Base-by-base conservation (phyloP, 352 stramenopile genomes). In the Elongisporangium anandrum region DNA sequence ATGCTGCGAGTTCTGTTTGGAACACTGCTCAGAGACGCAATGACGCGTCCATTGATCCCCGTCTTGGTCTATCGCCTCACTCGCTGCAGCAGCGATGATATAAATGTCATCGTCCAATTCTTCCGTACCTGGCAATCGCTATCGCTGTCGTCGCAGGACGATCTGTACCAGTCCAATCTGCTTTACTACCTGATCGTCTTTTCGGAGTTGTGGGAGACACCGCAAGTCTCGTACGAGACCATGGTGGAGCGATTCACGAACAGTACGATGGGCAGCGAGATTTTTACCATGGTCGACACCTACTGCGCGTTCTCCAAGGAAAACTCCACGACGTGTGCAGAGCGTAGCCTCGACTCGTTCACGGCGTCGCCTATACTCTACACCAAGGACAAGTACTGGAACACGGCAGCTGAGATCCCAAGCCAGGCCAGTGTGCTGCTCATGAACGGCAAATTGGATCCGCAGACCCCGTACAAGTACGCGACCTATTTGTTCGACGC, bases 261-360 rank as follows among this genome's bases (percentile, higher is more conserved):
- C 38, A 52, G 63, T 2, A 54, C 24, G 5, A 57, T 79, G 2
- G 61, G 54, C 15, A 71, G 63, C 39, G 76, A 90, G 52, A 65
- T 56, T 20, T 56, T 49, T 0, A 71, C 70, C 17, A 26, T 38
- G 1, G 62, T 80, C 15, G 63, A 71, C 8, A 61, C 59, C 12
- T 92, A 86, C 59, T 90, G 79, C 41, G 68, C 72, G 4, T 87
- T 85, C 60, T 73, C 71, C 9, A 79, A 83, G 52, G 73, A 85
- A 15, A 58, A 55, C 0, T 79, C 72, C n/a, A 7, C 57, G 5
- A 59, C 68, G 0, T 87, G 76, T 38, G 23, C 68, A 9, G 24
- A 61, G n/a, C 16, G 55, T 16, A 16, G 60, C 59, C 17, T 67
- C 3, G 34, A 57, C 5, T 29, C 45, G n/a, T 74, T 72, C 52